phyloP scores from a whole-genome alignment of 2,329 filamentous ascomycete genomes.

The Graphilbum sp. region DNA sequence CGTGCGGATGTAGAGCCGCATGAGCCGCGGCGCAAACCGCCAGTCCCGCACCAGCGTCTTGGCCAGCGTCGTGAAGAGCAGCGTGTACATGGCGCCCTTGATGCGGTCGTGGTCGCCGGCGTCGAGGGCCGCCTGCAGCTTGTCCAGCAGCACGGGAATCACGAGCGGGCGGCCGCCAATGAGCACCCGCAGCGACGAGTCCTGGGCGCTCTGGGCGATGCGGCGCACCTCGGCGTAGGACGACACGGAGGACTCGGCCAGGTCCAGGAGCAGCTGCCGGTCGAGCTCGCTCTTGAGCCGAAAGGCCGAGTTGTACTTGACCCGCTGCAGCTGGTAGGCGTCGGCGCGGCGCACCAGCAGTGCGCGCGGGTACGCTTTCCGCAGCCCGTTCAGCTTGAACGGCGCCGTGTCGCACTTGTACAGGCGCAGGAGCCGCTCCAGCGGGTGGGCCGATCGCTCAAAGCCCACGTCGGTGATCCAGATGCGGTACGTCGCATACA shows the following conservation, averaged over 20 bases:
- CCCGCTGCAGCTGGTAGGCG: slow-evolving; percentile 84
- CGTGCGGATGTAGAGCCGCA: slow-evolving; percentile 79
- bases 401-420: slow-evolving; percentile 76
- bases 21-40: slow-evolving; percentile 82
- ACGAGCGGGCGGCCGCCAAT: slow-evolving; percentile 78
- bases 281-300: slow-evolving; percentile 83
- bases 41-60: slow-evolving; percentile 85
- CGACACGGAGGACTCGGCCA: slow-evolving; percentile 80
- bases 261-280: slow-evolving; percentile 65
- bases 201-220: slow-evolving; percentile 78
- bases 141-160: slow-evolving; percentile 70
- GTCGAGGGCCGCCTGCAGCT: slow-evolving; percentile 62
- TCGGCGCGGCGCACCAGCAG: slow-evolving; percentile 86
- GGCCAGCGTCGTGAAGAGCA: slow-evolving; percentile 74
- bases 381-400: slow-evolving; percentile 84
- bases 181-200: slow-evolving; percentile 83
- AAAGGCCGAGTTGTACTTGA: slow-evolving; percentile 83
- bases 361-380: slow-evolving; percentile 84
- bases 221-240: slow-evolving; percentile 91
- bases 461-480: slow-evolving; percentile 98
- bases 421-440: slow-evolving; percentile 73
- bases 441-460: slow-evolving; percentile 81
- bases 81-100: slow-evolving; percentile 83
- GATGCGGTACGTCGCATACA: slow-evolving; percentile 83
- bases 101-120: slow-evolving; percentile 76